Evolutionary conservation across 176 grass and related monocot genomes (phyloP).

Genomic region (Pontederia crassipes): DNA sequence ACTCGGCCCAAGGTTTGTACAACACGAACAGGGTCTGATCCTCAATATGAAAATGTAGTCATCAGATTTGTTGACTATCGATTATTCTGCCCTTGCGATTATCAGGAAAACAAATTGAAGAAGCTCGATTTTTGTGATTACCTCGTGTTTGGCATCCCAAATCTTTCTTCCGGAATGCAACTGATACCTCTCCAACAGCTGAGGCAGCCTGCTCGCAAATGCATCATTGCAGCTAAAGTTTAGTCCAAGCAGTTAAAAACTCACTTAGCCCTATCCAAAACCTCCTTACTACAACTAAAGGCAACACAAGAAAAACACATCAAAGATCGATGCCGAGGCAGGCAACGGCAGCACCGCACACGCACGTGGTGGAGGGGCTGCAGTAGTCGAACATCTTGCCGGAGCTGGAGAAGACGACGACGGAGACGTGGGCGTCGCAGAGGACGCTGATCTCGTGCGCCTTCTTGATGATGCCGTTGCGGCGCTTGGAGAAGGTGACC

Average conservation of each 20-base stretch:
- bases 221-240: neutral
- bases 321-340: neutral
- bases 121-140: slow-evolving; percentile 24
- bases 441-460: slow-evolving; percentile 87
- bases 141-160: slow-evolving; percentile 94
- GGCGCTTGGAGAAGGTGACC: slow-evolving; percentile 86
- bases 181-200: slow-evolving; percentile 90
- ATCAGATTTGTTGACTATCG: no score
- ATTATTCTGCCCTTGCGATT: no score
- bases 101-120: neutral
- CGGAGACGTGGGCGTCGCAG: slow-evolving; percentile 72
- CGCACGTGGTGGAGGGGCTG: slow-evolving; percentile 57
- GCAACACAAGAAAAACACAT: neutral
- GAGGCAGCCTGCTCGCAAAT: slow-evolving; percentile 45
- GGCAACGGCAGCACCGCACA: neutral
- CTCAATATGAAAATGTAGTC: no score
- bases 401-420: slow-evolving; percentile 85
- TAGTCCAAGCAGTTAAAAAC: no score
- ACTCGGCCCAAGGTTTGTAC: no score
- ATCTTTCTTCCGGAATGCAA: slow-evolving; percentile 81
- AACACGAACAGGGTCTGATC: no score
- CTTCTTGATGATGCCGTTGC: slow-evolving; percentile 94
- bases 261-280: no score
- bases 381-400: slow-evolving; percentile 94
- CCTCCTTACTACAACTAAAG: neutral